phyloP scores from a whole-genome alignment of 495 filamentous ascomycete genomes.

The Geoglossum glabrum region DNA sequence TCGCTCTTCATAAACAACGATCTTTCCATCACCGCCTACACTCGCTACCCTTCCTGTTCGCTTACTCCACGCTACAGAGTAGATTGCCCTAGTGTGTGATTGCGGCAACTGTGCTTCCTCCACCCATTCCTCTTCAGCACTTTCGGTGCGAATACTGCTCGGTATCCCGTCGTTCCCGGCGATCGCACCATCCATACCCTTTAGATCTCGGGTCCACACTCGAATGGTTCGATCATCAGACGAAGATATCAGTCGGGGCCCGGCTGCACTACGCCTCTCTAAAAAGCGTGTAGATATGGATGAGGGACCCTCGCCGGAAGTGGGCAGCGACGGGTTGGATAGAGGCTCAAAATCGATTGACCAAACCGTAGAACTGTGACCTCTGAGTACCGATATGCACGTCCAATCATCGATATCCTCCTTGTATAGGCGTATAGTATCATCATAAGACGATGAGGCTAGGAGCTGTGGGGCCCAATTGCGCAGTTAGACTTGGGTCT shows the following conservation, averaged over 20 bases:
- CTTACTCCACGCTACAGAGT: conserved; percentile 61
- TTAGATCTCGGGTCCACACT: conserved; percentile 51
- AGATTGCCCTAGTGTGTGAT: conserved; percentile 60
- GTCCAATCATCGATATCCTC: conserved; percentile 90
- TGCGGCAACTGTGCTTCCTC: conserved; percentile 50
- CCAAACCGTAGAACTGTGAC: conserved; percentile 74
- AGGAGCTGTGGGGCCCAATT: conserved; percentile 26
- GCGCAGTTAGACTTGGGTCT: conserved; percentile 25
- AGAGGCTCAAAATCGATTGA: conserved; percentile 55
- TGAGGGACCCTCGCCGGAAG: not conserved
- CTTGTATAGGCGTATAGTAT: conserved; percentile 70
- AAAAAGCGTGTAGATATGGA: conserved; percentile 1
- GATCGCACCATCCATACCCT: conserved; percentile 23
- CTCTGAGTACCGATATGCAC: conserved; percentile 61
- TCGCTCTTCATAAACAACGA: conserved; percentile 63
- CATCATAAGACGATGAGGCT: conserved; percentile 76
- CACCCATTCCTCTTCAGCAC: conserved; percentile 61
- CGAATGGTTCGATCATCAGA: conserved; percentile 61
- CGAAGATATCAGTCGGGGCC: conserved; percentile 50
- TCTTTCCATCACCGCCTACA: conserved; percentile 64
- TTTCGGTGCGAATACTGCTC: conserved; percentile 57
- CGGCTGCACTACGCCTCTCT: conserved; percentile 14
- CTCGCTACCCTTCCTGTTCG: conserved; percentile 56
- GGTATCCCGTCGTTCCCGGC: conserved; percentile 31
- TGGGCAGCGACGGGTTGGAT: conserved; percentile 4